A percentile compares a stretch with the other conserved stretches of the same genome.
These are phyloP conservation scores for Tausonia pullulans DNA, from an alignment of 1,284 basidiomycete genomes.

Conservation along the genomic window DNA sequence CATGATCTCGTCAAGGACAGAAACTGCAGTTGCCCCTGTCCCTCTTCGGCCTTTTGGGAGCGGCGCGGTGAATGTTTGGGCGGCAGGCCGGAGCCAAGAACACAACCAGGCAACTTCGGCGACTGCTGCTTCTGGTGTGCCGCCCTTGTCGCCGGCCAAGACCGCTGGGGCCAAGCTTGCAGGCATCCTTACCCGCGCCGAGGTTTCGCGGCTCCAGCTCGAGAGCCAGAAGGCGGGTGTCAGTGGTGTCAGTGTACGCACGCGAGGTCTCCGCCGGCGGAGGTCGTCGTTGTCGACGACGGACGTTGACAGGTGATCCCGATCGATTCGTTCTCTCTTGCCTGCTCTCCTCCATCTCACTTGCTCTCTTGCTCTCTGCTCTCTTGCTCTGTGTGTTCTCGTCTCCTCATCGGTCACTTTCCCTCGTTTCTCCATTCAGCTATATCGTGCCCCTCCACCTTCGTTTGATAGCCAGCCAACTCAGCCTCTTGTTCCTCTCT, in stretches of 20 bases:
- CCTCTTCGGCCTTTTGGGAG: not conserved
- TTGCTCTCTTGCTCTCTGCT: not conserved
- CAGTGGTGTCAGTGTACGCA: not conserved
- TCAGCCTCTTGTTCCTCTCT: no score
- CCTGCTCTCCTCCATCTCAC: not conserved
- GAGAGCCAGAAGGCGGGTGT: constrained; percentile 1
- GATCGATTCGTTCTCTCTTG: not conserved
- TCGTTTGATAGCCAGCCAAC: no score
- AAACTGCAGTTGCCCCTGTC: not conserved
- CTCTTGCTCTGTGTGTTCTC: no score
- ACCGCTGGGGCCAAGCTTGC: no score
- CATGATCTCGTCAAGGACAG: not conserved
- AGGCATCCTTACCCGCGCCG: not conserved
- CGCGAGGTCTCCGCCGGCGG: not conserved
- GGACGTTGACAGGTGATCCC: not conserved
- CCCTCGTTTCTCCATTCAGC: not conserved
- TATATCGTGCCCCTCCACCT: not conserved
- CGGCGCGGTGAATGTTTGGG: no score
- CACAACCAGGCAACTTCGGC: not conserved
- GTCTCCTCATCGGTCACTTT: no score
- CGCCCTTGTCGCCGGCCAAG: not conserved
- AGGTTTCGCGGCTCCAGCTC: not conserved
- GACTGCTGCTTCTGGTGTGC: not conserved
- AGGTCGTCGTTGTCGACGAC: not conserved
- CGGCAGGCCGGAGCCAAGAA: no score